phyloP scores from a whole-genome alignment of 331 rosid species.

The Acacia pycnantha region DNA sequence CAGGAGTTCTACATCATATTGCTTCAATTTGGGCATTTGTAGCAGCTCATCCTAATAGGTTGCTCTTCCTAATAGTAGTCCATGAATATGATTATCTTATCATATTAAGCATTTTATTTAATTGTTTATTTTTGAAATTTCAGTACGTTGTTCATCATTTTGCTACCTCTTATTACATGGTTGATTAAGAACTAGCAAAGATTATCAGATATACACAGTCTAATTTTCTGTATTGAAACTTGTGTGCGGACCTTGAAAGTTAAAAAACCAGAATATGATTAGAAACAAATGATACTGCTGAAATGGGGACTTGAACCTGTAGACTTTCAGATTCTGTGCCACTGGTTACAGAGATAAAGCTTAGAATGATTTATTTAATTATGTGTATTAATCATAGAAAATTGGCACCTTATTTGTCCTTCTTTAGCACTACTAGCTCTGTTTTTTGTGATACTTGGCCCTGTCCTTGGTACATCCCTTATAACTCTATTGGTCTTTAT shows the following conservation, averaged over 20 bases:
- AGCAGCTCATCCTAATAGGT: slow-evolving; percentile 93
- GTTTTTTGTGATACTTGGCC: neutral
- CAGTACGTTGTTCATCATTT: neutral
- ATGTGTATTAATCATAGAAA: neutral
- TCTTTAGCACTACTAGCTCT: neutral
- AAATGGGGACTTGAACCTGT: neutral
- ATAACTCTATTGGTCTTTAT: neutral
- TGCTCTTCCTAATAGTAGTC: slow-evolving; percentile 21
- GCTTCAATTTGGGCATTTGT: slow-evolving; percentile 73
- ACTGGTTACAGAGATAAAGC: neutral
- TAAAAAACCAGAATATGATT: neutral
- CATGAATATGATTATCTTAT: neutral
- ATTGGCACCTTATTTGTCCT: neutral
- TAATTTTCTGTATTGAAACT: neutral
- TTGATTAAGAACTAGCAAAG: neutral
- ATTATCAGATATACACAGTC: neutral
- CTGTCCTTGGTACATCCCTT: neutral
- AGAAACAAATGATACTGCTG: neutral
- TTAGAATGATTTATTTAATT: neutral
- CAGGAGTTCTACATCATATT: slow-evolving; percentile 81
- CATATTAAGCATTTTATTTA: neutral
- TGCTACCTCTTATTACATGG: neutral
- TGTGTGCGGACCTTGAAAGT: no score
- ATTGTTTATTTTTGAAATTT: neutral
- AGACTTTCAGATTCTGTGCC: neutral